Evolutionary conservation across 2,329 filamentous ascomycete species (phyloP).

Genomic region (Chaetothyriales sp.): DNA sequence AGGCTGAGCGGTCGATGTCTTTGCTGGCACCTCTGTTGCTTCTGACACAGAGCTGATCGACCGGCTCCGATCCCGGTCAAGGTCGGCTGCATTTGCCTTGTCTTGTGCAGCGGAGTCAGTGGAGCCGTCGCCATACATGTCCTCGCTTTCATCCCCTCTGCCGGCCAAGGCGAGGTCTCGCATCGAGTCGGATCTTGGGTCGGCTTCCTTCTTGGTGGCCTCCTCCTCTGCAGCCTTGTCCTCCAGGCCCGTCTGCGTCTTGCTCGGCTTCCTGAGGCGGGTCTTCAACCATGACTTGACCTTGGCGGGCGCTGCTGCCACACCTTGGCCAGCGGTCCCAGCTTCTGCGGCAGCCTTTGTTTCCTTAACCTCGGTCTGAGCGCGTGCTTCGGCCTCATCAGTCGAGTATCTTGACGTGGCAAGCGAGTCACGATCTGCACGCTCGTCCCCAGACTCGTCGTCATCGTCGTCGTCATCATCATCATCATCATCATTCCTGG

Average conservation of each 20-base stretch:
- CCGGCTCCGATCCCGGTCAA: neutral
- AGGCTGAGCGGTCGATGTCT: neutral
- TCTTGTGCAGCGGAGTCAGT: conserved; percentile 3
- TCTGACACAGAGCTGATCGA: conserved; percentile 16
- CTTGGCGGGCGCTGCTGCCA: conserved; percentile 11
- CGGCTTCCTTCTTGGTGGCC: conserved; percentile 1
- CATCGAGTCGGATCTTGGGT: conserved; percentile 10
- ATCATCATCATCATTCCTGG: neutral
- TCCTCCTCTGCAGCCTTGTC: conserved; percentile 1
- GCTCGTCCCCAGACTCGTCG: too few species aligned
- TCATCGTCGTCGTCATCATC: neutral
- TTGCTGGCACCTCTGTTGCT: conserved; percentile 1
- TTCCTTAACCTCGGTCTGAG: neutral
- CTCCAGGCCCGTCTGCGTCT: conserved; percentile 7
- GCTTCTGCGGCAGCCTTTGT: neutral
- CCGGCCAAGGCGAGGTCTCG: conserved; percentile 18
- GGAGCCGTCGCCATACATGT: conserved; percentile 13
- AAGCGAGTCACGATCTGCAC: neutral
- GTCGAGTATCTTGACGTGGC: neutral
- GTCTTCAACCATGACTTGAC: conserved; percentile 14
- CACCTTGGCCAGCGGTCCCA: conserved; percentile 1
- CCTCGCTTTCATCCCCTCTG: conserved; percentile 13
- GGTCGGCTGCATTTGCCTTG: conserved; percentile 3
- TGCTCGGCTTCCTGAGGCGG: conserved; percentile 9
- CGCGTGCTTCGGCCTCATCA: neutral